A percentile compares a stretch with the other conserved stretches of the same genome.
phyloP scores from a whole-genome alignment of 352 stramenopile species.

The Globisporangium iwayamae region DNA sequence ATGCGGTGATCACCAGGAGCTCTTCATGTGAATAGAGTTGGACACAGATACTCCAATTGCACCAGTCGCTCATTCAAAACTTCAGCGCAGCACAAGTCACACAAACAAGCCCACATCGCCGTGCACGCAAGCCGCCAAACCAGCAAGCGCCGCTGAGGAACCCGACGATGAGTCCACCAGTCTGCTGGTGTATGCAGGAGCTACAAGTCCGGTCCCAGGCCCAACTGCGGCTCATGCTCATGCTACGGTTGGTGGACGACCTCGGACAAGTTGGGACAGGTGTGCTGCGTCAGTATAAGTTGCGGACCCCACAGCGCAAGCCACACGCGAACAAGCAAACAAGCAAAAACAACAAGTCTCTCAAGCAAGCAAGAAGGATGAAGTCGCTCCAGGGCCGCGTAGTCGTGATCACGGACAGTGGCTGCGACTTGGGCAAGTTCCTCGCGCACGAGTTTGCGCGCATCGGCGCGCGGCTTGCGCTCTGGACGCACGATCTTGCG shows the following conservation, averaged over 20 bases:
- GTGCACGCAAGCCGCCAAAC: too few relatives aligned
- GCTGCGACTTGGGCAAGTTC: slow-evolving; percentile 25
- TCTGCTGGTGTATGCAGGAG: too few relatives aligned
- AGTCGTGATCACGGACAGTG: slow-evolving; percentile 35
- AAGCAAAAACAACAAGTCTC: background rate
- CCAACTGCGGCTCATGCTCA: background rate
- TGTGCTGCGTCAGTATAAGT: too few relatives aligned
- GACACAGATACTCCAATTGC: background rate
- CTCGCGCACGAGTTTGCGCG: slow-evolving; percentile 27
- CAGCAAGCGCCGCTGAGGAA: too few relatives aligned
- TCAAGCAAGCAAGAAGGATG: background rate
- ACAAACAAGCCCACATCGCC: too few relatives aligned
- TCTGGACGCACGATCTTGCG: slow-evolving; percentile 14
- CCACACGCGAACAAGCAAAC: background rate
- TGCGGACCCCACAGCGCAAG: background rate
- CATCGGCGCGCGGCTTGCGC: slow-evolving; percentile 18
- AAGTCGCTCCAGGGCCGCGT: slow-evolving; percentile 27
- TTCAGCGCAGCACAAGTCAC: background rate
- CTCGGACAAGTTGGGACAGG: background rate
- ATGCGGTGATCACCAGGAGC: background rate
- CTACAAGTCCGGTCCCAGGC: too few relatives aligned
- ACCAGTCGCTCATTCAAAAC: background rate
- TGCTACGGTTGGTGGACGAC: background rate
- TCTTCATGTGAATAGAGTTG: background rate
- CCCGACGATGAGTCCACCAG: too few relatives aligned